Evolutionary conservation across 257 asterid species (phyloP).

Genomic region (Paraleonurus japonicus): DNA sequence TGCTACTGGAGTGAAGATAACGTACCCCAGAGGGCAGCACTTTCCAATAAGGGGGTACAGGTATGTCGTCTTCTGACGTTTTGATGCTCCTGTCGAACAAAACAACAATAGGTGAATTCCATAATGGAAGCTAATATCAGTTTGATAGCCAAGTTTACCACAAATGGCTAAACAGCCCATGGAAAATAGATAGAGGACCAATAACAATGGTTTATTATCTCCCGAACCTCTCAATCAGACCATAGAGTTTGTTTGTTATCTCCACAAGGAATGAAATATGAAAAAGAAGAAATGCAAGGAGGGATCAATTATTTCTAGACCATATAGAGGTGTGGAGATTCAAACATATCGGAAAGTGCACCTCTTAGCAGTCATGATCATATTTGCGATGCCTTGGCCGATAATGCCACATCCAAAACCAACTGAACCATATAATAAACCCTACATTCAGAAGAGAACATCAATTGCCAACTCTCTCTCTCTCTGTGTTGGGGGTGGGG

Average conservation of each 20-base stretch:
- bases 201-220: not conserved
- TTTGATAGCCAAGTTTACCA: constrained; percentile 10
- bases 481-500: not conserved
- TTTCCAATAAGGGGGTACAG: constrained; percentile 80
- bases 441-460: constrained; percentile 47
- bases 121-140: not conserved
- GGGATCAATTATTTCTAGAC: constrained; percentile 1
- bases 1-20: constrained; percentile 17
- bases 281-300: constrained; percentile 11
- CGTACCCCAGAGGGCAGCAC: constrained; percentile 96
- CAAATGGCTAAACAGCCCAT: not conserved
- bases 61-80: constrained; percentile 84
- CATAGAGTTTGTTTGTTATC: not conserved
- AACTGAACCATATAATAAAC: constrained; percentile 84
- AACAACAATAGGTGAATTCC: not conserved
- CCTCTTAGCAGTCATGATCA: constrained; percentile 95
- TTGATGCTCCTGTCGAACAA: constrained; percentile 67
- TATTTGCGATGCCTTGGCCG: constrained; percentile 95
- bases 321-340: not conserved
- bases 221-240: not conserved
- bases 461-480: constrained; percentile 5
- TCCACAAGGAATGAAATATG: not conserved
- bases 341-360: constrained; percentile 19
- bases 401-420: constrained; percentile 91
- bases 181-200: not conserved